Base-by-base conservation (phyloP, 2,329 filamentous ascomycete genomes). In the Myriosclerotinia duriaeana region DNA sequence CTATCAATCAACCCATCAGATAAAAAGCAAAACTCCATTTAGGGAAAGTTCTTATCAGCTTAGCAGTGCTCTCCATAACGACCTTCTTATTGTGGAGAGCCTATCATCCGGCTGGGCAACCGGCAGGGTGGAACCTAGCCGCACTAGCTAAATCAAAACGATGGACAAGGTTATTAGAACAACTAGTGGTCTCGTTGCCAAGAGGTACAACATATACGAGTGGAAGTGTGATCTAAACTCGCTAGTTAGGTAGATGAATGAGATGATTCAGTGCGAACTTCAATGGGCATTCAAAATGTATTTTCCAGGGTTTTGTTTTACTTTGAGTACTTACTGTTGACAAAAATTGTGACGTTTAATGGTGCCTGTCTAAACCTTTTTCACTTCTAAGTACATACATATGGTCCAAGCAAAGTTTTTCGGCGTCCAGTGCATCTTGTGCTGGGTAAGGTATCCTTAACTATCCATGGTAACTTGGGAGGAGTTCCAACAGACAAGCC, bases 21-120 rank as follows among this genome's bases (percentile, higher is more conserved):
- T 8, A 34, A 53, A 40, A 20, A 50, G 5, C 12, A 1, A 7
- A 17, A 34, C 30, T 44, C 58, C 5, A 40, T n/a, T 38, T 50
- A 1, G 22, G 30, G 44, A 50, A 50, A 38, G 58, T 38, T 15
- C 58, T 38, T 50, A 61, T 61, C 30, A 26, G 11, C 20, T 20
- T 14, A 34, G 40, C 38, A 58, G 22, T 34, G 12, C 2, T 14
- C 14, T 50, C 4, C 30, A 50, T 26, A 38, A 26, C 8, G n/a
- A 50, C 44, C 44, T 60, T 48, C 58, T 38, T 50, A 60, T 50
- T 50, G 30, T 26, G 58, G 58, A 50, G 20, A 26, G 30, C 20
- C 14, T 36, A 17, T 48, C 58, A 60, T 38, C n/a, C 58, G 44
- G 34, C 30, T 61, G 46, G 58, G 30, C 26, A 5, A 12, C 15